These are phyloP conservation scores for Kingdonia uniflora DNA, from an alignment of 164 flowering plant species.

Conservation along the genomic window DNA sequence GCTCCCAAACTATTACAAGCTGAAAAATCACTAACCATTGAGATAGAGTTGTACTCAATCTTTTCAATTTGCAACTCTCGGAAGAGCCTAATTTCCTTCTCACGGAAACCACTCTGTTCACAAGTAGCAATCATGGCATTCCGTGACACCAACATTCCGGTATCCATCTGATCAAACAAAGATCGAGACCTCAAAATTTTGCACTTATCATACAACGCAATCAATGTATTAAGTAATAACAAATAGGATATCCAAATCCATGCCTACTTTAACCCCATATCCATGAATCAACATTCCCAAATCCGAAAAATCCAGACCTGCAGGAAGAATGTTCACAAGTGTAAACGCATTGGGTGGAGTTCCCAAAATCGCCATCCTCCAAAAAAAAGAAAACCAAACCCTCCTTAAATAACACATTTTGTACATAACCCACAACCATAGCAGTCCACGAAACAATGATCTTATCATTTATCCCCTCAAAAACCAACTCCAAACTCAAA, in stretches of 20 bases:
- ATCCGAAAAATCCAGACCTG: constrained; percentile 16
- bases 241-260: constrained; percentile 21
- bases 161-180: constrained; percentile 21
- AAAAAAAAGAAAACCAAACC: constrained; percentile 21
- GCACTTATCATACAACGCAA: constrained; percentile 27
- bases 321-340: constrained; percentile 27
- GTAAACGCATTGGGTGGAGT: constrained; percentile 22
- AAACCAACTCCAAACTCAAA: constrained; percentile 18
- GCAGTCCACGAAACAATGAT: constrained; percentile 30
- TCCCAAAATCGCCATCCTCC: constrained; percentile 19
- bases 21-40: constrained; percentile 27
- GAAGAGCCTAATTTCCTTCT: constrained; percentile 24
- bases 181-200: constrained; percentile 15
- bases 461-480: constrained; percentile 17
- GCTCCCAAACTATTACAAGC: constrained; percentile 30
- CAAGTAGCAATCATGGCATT: constrained; percentile 27
- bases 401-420: constrained; percentile 16
- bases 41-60: constrained; percentile 20
- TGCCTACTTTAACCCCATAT: constrained; percentile 21
- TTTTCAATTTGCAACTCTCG: constrained; percentile 19
- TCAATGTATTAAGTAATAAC: constrained; percentile 20
- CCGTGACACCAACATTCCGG: constrained; percentile 19
- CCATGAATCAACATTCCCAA: constrained; percentile 30
- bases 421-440: constrained; percentile 26
- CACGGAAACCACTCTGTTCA: constrained; percentile 17